These are phyloP conservation scores for Picochlorum costavermella DNA, from an alignment of 139 green algal species.

Conservation along the genomic window DNA sequence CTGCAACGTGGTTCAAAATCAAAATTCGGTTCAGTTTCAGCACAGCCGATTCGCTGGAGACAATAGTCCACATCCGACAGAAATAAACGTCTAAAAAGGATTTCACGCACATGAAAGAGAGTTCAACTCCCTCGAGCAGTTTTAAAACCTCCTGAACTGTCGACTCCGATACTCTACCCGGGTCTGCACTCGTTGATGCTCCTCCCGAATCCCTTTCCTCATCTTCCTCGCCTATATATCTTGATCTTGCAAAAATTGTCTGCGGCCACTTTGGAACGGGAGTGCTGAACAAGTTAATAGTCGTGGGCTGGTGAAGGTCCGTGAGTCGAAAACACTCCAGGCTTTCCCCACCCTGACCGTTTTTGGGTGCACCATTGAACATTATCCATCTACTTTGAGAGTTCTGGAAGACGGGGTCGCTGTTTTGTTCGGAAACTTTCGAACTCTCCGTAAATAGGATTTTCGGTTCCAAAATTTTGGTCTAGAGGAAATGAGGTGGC, in stretches of 20 bases:
- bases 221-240: neutral
- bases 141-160: constrained; percentile 4
- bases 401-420: too few relatives aligned
- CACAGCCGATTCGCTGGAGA: neutral
- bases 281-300: neutral
- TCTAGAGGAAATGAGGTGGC: too few relatives aligned
- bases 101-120: constrained; percentile 1
- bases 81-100: neutral
- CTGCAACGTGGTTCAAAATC: neutral
- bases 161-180: neutral
- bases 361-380: neutral
- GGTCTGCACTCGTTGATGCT: neutral
- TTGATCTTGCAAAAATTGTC: neutral
- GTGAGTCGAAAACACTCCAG: neutral
- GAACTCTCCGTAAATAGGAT: too few relatives aligned
- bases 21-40: neutral
- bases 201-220: neutral
- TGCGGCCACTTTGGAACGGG: neutral
- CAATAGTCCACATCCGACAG: neutral
- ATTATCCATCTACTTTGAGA: neutral
- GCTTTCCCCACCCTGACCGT: neutral
- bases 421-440: too few relatives aligned
- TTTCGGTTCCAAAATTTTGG: too few relatives aligned
- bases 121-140: neutral
- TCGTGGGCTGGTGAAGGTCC: constrained; percentile 1